phyloP scores from a whole-genome alignment of 139 green algal genomes.

The Zygnema cylindricum region DNA sequence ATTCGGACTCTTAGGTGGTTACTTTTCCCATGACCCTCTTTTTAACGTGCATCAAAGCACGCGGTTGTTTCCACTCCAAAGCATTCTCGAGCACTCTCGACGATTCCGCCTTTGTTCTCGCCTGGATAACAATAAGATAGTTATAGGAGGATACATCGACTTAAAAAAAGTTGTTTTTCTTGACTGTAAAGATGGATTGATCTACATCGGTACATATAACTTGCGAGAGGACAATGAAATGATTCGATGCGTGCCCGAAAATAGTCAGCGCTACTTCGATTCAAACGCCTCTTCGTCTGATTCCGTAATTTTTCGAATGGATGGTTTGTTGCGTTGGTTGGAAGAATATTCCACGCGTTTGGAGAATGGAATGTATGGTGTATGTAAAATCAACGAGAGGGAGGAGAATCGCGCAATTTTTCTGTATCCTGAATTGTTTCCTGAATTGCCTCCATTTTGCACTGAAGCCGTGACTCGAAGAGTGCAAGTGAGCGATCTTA shows the following conservation, averaged over 20 bases:
- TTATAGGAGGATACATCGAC: slow-evolving; percentile 2
- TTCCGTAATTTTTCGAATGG: too few species aligned
- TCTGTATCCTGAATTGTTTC: slow-evolving; percentile 71
- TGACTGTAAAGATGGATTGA: slow-evolving; percentile 12
- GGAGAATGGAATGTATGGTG: slow-evolving; percentile 62
- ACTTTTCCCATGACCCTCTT: slow-evolving; percentile 54
- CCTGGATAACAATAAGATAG: background rate
- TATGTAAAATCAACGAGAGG: slow-evolving; percentile 48
- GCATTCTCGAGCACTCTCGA: too few species aligned
- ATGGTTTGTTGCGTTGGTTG: slow-evolving; percentile 73
- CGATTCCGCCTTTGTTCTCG: background rate
- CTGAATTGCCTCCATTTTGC: slow-evolving; percentile 49
- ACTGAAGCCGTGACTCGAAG: slow-evolving; percentile 67
- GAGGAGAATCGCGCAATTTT: slow-evolving; percentile 61
- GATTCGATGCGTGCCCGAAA: too few species aligned
- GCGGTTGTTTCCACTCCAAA: slow-evolving; percentile 37
- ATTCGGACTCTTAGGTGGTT: slow-evolving; percentile 49
- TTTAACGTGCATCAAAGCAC: too few species aligned
- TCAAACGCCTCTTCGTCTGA: too few species aligned
- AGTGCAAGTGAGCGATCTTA: too few species aligned
- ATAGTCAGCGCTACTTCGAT: too few species aligned
- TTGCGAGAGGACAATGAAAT: too few species aligned
- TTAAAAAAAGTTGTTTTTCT: slow-evolving; percentile 43
- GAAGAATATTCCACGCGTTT: slow-evolving; percentile 71
- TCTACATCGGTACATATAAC: too few species aligned